These are phyloP conservation scores for Coemansia sp. DNA, from an alignment of 192 early-diverging fungal species.

Conservation along the genomic window DNA sequence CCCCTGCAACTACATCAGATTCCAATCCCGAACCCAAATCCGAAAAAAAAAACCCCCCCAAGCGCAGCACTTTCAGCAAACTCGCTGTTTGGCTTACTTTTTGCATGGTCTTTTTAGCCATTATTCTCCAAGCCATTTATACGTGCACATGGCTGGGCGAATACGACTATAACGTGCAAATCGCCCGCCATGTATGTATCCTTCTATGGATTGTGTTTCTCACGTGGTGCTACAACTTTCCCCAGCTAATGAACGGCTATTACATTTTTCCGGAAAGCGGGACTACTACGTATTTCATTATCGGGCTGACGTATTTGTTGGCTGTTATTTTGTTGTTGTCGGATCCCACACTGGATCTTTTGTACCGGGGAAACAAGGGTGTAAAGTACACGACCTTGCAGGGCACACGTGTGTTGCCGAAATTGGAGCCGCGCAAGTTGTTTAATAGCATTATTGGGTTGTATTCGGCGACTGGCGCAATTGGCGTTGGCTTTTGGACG, in stretches of 20 bases:
- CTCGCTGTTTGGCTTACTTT: background rate
- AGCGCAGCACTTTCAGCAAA: background rate
- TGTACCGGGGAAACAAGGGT: background rate
- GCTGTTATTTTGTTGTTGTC: background rate
- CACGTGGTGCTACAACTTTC: background rate
- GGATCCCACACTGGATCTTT: background rate
- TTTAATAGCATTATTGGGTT: conserved; percentile 10
- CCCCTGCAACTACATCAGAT: too few relatives aligned
- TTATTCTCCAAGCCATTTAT: conserved; percentile 3
- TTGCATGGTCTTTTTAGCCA: background rate
- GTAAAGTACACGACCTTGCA: background rate
- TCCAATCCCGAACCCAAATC: too few relatives aligned
- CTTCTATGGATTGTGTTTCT: background rate
- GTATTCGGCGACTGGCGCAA: background rate
- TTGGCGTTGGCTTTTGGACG: conserved; percentile 2
- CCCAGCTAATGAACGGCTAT: background rate
- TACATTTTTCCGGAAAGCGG: background rate
- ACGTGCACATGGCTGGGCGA: conserved; percentile 12
- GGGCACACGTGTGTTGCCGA: conserved; percentile 1
- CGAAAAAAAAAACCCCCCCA: background rate
- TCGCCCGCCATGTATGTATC: background rate
- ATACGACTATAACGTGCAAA: conserved; percentile 9
- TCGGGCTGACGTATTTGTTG: background rate
- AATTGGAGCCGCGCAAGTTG: conserved; percentile 1
- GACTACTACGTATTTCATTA: background rate